Conservation (phyloP, 306 rosid species). For the Luffa aegyptiaca region DNA sequence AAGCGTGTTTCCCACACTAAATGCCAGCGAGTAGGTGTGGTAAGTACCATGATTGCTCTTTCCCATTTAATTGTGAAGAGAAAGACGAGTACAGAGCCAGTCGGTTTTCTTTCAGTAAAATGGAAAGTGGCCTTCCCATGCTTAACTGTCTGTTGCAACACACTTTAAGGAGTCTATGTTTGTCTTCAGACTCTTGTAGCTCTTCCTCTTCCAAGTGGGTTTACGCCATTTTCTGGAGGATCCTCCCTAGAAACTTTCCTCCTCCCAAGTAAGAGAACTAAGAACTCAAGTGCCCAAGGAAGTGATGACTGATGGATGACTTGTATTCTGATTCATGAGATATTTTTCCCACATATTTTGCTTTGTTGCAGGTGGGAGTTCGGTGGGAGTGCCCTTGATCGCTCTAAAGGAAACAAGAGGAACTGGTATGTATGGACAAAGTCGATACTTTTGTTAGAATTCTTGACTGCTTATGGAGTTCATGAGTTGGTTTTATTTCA, state of each 20-base stretch:
- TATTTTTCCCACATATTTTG: constrained; percentile 3
- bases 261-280: constrained; percentile 58
- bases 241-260: constrained; percentile 74
- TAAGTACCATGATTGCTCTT: constrained; percentile 12
- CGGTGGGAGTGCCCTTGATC: constrained; percentile 69
- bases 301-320: constrained; percentile 8
- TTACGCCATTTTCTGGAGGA: constrained; percentile 81
- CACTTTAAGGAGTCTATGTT: constrained; percentile 56
- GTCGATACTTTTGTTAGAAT: constrained; percentile 4
- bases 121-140: constrained; percentile 71
- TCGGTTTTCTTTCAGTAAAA: constrained; percentile 17
- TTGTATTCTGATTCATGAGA: background rate
- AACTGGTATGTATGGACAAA: constrained; percentile 46
- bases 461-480: background rate
- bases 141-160: constrained; percentile 70
- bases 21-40: constrained; percentile 29
- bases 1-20: constrained; percentile 23
- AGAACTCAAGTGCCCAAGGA: background rate
- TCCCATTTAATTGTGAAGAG: constrained; percentile 20
- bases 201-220: constrained; percentile 70
- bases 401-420: constrained; percentile 76
- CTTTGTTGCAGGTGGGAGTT: constrained; percentile 69
- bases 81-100: constrained; percentile 6
- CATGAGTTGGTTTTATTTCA: constrained; percentile 9
- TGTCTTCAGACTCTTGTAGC: constrained; percentile 33